Conservation (phyloP, 352 stramenopile species). For the Phytophthora palmivora region DNA sequence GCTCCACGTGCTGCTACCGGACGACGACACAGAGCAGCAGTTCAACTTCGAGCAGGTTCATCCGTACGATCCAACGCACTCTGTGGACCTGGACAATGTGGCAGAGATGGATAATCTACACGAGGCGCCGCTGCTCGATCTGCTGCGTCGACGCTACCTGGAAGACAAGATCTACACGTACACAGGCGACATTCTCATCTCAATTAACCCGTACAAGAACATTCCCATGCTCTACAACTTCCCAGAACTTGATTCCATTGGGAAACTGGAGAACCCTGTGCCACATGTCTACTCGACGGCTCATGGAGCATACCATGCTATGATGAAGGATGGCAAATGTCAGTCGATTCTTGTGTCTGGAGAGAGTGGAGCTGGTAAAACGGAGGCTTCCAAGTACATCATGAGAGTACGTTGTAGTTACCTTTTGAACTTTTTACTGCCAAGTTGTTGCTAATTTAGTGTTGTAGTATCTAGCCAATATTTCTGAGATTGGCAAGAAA, state of each 20-base stretch:
- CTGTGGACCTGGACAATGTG: slow-evolving; percentile 89
- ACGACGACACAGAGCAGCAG: slow-evolving; percentile 82
- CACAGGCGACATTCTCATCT: slow-evolving; percentile 96
- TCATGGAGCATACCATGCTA: slow-evolving; percentile 83
- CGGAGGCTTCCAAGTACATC: slow-evolving; percentile 92
- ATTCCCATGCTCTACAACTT: slow-evolving; percentile 94
- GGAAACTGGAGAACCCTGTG: slow-evolving; percentile 86
- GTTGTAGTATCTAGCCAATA: slow-evolving; percentile 87
- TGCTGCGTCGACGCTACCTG: slow-evolving; percentile 88
- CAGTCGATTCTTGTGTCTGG: slow-evolving; percentile 90
- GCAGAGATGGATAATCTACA: slow-evolving; percentile 95
- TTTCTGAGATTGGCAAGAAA: slow-evolving; percentile 89
- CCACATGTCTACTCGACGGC: slow-evolving; percentile 89
- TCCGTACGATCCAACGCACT: slow-evolving; percentile 92
- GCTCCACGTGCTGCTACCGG: slow-evolving; percentile 83
- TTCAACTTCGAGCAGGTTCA: slow-evolving; percentile 87
- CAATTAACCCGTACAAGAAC: slow-evolving; percentile 97
- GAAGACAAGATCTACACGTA: slow-evolving; percentile 96
- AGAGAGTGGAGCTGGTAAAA: slow-evolving; percentile 90
- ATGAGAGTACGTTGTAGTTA: slow-evolving; percentile 70
- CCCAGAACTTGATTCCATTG: slow-evolving; percentile 87
- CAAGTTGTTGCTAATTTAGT: slow-evolving; percentile 7
- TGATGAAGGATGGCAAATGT: slow-evolving; percentile 80
- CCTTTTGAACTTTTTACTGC: not conserved
- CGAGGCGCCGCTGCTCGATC: slow-evolving; percentile 90